Conservation (phyloP, 2,329 filamentous ascomycete genomes). For the Sclerotiophoma versabilis region DNA sequence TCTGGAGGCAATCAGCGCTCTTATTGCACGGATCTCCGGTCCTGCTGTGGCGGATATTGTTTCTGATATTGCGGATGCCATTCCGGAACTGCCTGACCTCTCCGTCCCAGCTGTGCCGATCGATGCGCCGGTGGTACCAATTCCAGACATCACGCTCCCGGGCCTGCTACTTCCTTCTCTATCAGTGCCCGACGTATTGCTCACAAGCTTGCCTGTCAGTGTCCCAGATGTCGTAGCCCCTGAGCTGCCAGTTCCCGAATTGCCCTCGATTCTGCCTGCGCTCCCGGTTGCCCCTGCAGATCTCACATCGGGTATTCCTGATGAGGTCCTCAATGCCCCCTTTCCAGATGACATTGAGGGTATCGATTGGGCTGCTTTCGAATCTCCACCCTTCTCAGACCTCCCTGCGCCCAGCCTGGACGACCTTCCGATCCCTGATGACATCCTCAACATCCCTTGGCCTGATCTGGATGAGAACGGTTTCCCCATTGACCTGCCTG, state of each 20-base stretch:
- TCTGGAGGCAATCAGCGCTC: neutral
- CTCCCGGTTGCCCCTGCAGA: neutral
- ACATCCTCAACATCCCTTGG: constrained; percentile 4
- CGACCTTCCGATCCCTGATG: constrained; percentile 4
- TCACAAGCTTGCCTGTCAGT: neutral
- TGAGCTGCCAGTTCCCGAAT: neutral
- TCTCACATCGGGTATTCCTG: neutral
- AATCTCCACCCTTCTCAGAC: constrained; percentile 2
- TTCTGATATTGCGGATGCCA: neutral
- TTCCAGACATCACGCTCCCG: neutral
- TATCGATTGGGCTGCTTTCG: constrained; percentile 10
- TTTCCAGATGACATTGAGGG: constrained; percentile 8
- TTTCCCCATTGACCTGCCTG: neutral
- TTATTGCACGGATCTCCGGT: neutral
- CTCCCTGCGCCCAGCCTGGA: neutral
- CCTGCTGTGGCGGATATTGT: neutral
- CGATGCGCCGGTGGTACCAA: neutral
- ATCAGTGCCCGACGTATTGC: neutral
- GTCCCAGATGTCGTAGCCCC: neutral
- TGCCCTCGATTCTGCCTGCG: neutral
- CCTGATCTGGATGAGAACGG: constrained; percentile 8
- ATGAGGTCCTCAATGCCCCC: constrained; percentile 3
- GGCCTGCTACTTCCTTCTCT: neutral
- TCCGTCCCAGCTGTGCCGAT: neutral
- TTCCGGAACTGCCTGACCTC: neutral